Evolutionary conservation across 805 yeast genomes (phyloP), one percentile per base, ranked within the genome.

Genomic region (Jamesozyma spencerorum): DNA sequence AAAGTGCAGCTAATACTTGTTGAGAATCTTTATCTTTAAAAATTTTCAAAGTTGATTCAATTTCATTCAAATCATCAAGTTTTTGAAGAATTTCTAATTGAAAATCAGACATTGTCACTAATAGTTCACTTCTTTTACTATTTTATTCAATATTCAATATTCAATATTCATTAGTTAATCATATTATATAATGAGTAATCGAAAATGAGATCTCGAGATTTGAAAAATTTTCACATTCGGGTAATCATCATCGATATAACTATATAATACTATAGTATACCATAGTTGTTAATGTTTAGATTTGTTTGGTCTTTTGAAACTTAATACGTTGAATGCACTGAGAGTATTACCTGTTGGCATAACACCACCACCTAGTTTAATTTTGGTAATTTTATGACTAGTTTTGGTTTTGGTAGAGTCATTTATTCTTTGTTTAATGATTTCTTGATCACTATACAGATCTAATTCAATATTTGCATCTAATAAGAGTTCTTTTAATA

Each of bases 1-100:
- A 81, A 55, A 92, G 75, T 22, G 90, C 90, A n/a, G 95, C 75
- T 51, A 82, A 83, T 39, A 85, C 69, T 13, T 74, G 69, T 60
- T 75, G 77, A 33, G 90, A 72, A 41, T 75, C 79, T 35, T 74
- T 67, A 13, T 63, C 69, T 31, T 92, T 82, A 68, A 88, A 85
- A 37, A 72, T 72, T 15, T 65, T 72, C 39, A 75, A 66, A 4
- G 97, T 78, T 61, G 85, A 87, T 38, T 68, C 70, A 44, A 92
- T 81, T 41, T 74, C 70, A 34, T 77, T 81, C 53, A 71, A 59
- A 40, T 71, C 69, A 50, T 79, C 81, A 44, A 90, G 76, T 39
- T 71, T 71, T 62, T 81, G 71, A 52, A 87, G 73, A 41, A 87
- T 61, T 19, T 55, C 63, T 45, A 77, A 64, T 60, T 81, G 88